A percentile compares a stretch with the other conserved stretches of the same genome.
These are phyloP conservation scores for Calocybe cyanea DNA, from an alignment of 768 basidiomycete genomes.

Conservation along the genomic window DNA sequence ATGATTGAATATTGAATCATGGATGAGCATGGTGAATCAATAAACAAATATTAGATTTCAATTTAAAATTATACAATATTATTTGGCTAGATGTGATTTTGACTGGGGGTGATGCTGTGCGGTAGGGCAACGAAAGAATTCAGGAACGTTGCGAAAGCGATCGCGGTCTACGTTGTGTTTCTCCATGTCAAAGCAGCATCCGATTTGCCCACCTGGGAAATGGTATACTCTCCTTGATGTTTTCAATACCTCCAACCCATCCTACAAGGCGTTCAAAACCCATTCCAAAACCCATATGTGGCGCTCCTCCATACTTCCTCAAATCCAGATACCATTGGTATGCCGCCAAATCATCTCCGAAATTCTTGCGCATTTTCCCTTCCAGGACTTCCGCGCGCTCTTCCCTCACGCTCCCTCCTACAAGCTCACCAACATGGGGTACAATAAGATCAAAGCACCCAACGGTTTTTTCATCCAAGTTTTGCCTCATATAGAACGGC, in stretches of 20 bases:
- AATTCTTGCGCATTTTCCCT: conserved; percentile 37
- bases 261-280: conserved; percentile 90
- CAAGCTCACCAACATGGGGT: conserved; percentile 84
- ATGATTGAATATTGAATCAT: too few relatives aligned
- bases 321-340: conserved; percentile 81
- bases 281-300: conserved; percentile 94
- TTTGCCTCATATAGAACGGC: conserved; percentile 94
- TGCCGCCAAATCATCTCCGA: conserved; percentile 38
- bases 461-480: conserved; percentile 53
- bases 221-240: conserved; percentile 89
- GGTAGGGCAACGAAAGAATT: not conserved
- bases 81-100: too few relatives aligned
- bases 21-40: too few relatives aligned
- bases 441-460: conserved; percentile 97
- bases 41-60: too few relatives aligned
- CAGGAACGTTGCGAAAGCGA: not conserved
- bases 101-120: not conserved
- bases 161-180: too few relatives aligned
- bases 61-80: too few relatives aligned
- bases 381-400: conserved; percentile 57
- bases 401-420: conserved; percentile 88
- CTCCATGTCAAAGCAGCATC: conserved; percentile 50
- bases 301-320: conserved; percentile 78
- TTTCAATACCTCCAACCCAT: conserved; percentile 84
- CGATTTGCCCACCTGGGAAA: conserved; percentile 88